Evolutionary conservation across 805 yeast genomes (phyloP).

Genomic region (Dipodascus geniculatus): DNA sequence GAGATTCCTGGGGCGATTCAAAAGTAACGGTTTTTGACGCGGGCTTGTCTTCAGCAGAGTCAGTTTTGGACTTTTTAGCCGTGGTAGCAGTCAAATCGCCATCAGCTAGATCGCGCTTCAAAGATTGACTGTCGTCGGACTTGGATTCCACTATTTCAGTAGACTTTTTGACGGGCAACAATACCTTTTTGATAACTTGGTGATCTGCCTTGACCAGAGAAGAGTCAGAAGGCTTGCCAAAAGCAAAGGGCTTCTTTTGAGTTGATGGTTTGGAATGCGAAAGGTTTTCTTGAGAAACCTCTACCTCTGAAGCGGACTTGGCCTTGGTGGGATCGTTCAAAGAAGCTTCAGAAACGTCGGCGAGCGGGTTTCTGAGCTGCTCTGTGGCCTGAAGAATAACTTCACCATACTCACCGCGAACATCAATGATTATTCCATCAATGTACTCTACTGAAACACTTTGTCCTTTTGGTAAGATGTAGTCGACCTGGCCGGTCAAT

Average conservation of each 20-base stretch:
- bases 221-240: neutral
- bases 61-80: too few species aligned
- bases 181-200: neutral
- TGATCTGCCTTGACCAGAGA: neutral
- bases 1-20: neutral
- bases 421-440: constrained; percentile 51
- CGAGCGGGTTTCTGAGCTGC: neutral
- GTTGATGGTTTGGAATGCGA: neutral
- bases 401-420: constrained; percentile 56
- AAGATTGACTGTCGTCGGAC: too few species aligned
- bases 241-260: neutral
- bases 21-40: too few species aligned
- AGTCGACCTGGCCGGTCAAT: constrained; percentile 22
- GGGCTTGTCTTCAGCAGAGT: too few species aligned
- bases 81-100: too few species aligned
- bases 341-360: neutral
- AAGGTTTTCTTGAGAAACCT: neutral
- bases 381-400: constrained; percentile 29
- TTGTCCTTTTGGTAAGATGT: constrained; percentile 51
- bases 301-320: neutral
- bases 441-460: constrained; percentile 51
- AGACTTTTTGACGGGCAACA: neutral
- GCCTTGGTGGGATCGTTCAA: neutral
- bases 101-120: too few species aligned
- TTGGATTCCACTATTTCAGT: too few species aligned